Evolutionary conservation across 2,329 filamentous ascomycete species (phyloP).

Genomic region (Fonsecaea multimorphosa): DNA sequence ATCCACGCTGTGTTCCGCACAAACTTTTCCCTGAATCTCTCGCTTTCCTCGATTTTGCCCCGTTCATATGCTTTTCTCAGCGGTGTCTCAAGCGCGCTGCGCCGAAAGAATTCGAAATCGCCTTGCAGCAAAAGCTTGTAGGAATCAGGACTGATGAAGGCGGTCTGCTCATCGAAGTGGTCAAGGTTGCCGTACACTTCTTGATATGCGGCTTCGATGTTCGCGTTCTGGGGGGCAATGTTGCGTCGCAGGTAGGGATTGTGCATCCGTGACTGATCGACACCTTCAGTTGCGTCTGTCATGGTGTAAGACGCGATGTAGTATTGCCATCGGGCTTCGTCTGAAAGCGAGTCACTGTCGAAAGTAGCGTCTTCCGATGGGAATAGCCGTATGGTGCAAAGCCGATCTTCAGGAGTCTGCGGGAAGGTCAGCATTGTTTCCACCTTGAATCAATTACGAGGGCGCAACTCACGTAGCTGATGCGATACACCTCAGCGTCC

Average conservation of each 20-base stretch:
- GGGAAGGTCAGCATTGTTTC: conserved; percentile 44
- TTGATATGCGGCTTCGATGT: conserved; percentile 67
- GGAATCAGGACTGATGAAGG: conserved; percentile 77
- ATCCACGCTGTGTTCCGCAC: conserved; percentile 61
- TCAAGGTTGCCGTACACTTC: conserved; percentile 61
- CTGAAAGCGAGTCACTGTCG: conserved; percentile 72
- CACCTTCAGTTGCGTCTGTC: conserved; percentile 83
- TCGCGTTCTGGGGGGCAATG: conserved; percentile 66
- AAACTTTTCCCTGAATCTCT: conserved; percentile 59
- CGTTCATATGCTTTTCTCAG: conserved; percentile 38
- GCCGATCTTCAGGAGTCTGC: conserved; percentile 69
- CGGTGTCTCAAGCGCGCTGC: conserved; percentile 43
- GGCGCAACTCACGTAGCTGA: conserved; percentile 77
- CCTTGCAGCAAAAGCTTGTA: conserved; percentile 77
- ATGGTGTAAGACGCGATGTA: conserved; percentile 93
- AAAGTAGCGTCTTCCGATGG: conserved; percentile 82
- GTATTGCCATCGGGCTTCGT: conserved; percentile 80
- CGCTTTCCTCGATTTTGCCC: conserved; percentile 51
- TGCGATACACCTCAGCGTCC: conserved; percentile 87
- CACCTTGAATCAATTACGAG: neutral
- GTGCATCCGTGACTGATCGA: conserved; percentile 68
- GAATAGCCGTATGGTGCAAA: conserved; percentile 79
- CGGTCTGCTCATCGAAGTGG: conserved; percentile 70
- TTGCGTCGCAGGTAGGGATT: conserved; percentile 75
- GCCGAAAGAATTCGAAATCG: conserved; percentile 65